These are phyloP conservation scores for Avena sativa DNA, from an alignment of 176 grass and related monocot genomes.

Conservation along the genomic window DNA sequence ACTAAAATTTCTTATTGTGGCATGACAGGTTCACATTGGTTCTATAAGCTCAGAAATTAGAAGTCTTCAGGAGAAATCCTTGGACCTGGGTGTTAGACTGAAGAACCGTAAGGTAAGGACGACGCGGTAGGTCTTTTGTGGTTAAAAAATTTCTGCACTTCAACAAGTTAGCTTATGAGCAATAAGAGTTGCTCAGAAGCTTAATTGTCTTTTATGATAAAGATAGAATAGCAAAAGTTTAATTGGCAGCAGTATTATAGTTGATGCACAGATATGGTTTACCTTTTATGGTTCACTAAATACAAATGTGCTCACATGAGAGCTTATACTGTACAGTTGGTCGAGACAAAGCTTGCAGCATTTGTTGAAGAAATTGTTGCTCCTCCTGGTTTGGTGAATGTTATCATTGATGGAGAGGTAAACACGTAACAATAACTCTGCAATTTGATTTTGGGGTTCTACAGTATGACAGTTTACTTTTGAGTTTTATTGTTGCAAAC, in stretches of 20 bases:
- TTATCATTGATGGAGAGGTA: constrained; percentile 78
- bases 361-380: constrained; percentile 78
- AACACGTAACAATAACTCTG: background rate
- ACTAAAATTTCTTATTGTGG: constrained; percentile 23
- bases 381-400: constrained; percentile 68
- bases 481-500: constrained; percentile 25
- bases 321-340: constrained; percentile 47
- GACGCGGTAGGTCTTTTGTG: background rate
- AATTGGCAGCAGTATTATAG: background rate
- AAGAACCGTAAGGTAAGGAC: constrained; percentile 67
- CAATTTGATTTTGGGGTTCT: constrained; percentile 37
- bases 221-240: background rate
- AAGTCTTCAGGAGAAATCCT: constrained; percentile 70
- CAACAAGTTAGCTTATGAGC: constrained; percentile 30
- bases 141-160: constrained; percentile 1
- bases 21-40: constrained; percentile 66
- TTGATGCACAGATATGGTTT: constrained; percentile 19
- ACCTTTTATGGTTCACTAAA: constrained; percentile 5
- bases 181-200: background rate
- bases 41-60: constrained; percentile 69
- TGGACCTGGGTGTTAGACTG: constrained; percentile 61
- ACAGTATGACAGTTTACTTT: constrained; percentile 32
- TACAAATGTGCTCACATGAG: constrained; percentile 40
- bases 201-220: background rate
- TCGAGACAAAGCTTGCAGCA: constrained; percentile 69